Evolutionary conservation across 2,329 filamentous ascomycete species (phyloP).

Genomic region (Fusarium palustre): DNA sequence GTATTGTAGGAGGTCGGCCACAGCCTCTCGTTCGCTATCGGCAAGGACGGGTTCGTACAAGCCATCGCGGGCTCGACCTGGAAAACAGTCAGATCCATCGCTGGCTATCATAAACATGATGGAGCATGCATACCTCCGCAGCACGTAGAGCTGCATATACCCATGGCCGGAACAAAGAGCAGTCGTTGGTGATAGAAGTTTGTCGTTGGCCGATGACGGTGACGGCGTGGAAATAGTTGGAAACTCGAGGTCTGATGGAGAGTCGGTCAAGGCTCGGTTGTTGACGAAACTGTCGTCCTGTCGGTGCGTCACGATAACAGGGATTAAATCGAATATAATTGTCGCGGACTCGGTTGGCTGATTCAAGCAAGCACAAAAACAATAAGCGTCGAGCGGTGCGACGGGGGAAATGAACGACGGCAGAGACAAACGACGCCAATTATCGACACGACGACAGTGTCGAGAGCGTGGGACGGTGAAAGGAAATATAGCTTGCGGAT

Average conservation of each 20-base stretch:
- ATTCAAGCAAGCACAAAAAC: conserved; percentile 27
- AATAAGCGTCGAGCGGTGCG: conserved; percentile 25
- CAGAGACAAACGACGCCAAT: conserved; percentile 31
- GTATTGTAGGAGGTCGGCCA: conserved; percentile 93
- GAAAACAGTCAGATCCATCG: conserved; percentile 32
- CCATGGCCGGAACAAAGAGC: conserved; percentile 61
- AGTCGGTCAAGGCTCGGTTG: conserved; percentile 32
- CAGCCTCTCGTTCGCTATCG: conserved; percentile 96
- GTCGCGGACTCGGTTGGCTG: conserved; percentile 34
- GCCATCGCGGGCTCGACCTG: conserved; percentile 82
- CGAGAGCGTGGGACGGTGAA: conserved; percentile 35
- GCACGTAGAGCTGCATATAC: conserved; percentile 69
- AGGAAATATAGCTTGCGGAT: conserved; percentile 29
- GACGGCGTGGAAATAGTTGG: conserved; percentile 16
- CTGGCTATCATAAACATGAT: conserved; percentile 7
- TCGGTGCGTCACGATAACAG: conserved; percentile 46
- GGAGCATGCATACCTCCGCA: conserved; percentile 59
- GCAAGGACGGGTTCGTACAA: conserved; percentile 89
- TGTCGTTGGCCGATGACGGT: conserved; percentile 22
- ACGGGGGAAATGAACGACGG: conserved; percentile 13
- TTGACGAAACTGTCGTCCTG: conserved; percentile 33
- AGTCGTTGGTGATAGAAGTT: conserved; percentile 28
- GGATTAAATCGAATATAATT: conserved; percentile 41
- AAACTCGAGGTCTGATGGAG: conserved; percentile 25
- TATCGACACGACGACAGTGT: conserved; percentile 31